Evolutionary conservation across 1,139 yeast genomes (phyloP).

Genomic region (Taiozyma sp.): DNA sequence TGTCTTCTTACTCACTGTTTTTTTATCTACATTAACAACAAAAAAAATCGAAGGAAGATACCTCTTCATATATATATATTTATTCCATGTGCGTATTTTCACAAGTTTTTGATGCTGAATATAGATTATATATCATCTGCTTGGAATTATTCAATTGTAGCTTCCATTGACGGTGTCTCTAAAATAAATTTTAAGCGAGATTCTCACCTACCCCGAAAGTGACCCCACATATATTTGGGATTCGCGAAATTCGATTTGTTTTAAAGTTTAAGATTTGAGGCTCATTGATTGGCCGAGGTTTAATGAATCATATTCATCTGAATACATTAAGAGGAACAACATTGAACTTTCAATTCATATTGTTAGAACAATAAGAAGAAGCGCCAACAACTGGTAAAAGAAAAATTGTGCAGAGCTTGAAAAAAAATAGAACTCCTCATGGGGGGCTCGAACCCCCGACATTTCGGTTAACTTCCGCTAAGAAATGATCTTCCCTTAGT

Average conservation of each 20-base stretch:
- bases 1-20: neutral
- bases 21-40: neutral
- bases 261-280: neutral
- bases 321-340: neutral
- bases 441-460: slow-evolving; percentile 22
- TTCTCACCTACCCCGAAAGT: neutral
- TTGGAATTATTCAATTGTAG: neutral
- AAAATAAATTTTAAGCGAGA: too few species aligned
- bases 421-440: slow-evolving; percentile 15
- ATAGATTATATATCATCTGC: neutral
- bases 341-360: too few species aligned
- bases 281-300: neutral
- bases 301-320: neutral
- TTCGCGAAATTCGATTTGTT: too few species aligned
- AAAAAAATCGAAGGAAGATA: neutral
- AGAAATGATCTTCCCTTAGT: slow-evolving; percentile 6
- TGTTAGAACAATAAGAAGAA: too few species aligned
- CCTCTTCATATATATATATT: neutral
- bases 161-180: too few species aligned
- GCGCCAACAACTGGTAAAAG: too few species aligned
- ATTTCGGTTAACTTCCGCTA: slow-evolving; percentile 16
- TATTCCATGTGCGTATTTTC: neutral
- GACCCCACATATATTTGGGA: neutral
- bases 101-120: neutral
- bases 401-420: neutral